A percentile compares a stretch with the other conserved stretches of the same genome.
Evolutionary conservation across 257 asterid species (phyloP).

Genomic region (Ilex asprella): DNA sequence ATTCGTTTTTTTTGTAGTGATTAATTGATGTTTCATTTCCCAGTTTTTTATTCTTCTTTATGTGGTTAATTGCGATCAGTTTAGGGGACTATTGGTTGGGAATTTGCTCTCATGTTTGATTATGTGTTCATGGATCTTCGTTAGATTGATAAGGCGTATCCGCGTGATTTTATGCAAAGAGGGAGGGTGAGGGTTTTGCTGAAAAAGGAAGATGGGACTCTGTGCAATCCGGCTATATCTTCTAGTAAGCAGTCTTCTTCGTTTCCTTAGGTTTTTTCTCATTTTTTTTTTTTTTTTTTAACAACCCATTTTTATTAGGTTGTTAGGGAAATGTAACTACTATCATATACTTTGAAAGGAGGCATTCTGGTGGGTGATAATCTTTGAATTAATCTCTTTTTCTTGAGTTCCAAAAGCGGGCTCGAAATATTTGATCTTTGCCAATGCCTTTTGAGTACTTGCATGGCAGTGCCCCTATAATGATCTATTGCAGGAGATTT

Average conservation of each 20-base stretch:
- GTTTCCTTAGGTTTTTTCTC: not conserved
- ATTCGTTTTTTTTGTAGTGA: not conserved
- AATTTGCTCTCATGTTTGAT: not conserved
- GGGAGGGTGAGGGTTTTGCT: constrained; percentile 89
- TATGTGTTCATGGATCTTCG: not conserved
- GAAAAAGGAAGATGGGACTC: constrained; percentile 79
- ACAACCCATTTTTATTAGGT: no score
- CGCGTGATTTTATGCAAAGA: constrained; percentile 93
- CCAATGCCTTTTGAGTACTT: no score
- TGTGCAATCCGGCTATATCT: constrained; percentile 63
- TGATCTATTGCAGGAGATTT: no score
- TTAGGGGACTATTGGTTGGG: no score
- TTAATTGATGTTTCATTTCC: not conserved
- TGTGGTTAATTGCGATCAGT: not conserved
- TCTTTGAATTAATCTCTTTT: no score
- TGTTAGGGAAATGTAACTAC: no score
- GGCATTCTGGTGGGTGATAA: no score
- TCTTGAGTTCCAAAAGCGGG: no score
- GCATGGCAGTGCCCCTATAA: no score
- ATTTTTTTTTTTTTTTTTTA: no score
- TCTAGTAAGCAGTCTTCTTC: constrained; percentile 43
- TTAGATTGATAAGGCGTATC: constrained; percentile 91
- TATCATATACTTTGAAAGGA: no score
- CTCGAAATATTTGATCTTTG: no score
- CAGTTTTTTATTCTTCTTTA: not conserved